Conservation (phyloP, 1,284 basidiomycete species). For the Hypsizygus ulmarius region DNA sequence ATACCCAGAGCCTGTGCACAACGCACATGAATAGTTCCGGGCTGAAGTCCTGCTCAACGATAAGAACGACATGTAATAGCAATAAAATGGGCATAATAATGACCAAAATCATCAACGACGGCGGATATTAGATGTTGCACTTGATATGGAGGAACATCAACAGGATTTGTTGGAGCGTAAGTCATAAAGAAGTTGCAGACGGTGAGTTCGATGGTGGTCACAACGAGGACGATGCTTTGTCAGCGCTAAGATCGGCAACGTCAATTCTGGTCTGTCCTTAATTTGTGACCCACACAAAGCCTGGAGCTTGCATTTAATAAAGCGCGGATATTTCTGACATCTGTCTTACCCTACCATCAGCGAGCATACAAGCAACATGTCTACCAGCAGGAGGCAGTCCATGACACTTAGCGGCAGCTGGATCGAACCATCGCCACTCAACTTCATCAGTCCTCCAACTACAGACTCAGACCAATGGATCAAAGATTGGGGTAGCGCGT, state of each 20-base stretch:
- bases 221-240: slow-evolving; percentile 12
- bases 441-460: slow-evolving; percentile 23
- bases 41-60: slow-evolving; percentile 13
- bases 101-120: slow-evolving; percentile 35
- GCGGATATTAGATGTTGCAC: slow-evolving; percentile 49
- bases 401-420: slow-evolving; percentile 35
- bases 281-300: not conserved
- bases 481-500: slow-evolving; percentile 50
- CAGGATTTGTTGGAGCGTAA: slow-evolving; percentile 30
- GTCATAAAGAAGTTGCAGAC: slow-evolving; percentile 17
- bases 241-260: slow-evolving; percentile 7
- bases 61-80: not conserved
- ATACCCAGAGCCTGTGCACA: slow-evolving; percentile 51
- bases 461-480: slow-evolving; percentile 57
- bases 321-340: slow-evolving; percentile 12
- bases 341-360: slow-evolving; percentile 2
- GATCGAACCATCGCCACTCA: slow-evolving; percentile 23
- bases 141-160: slow-evolving; percentile 60
- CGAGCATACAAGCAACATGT: slow-evolving; percentile 24
- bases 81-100: slow-evolving; percentile 3
- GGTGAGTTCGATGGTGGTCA: slow-evolving; percentile 2
- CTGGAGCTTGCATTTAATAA: slow-evolving; percentile 9
- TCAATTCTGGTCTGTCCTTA: too few species aligned
- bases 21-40: slow-evolving; percentile 26
- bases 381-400: slow-evolving; percentile 36